Conservation (phyloP, 805 yeast species). For the Maudiozyma bulderi region DNA sequence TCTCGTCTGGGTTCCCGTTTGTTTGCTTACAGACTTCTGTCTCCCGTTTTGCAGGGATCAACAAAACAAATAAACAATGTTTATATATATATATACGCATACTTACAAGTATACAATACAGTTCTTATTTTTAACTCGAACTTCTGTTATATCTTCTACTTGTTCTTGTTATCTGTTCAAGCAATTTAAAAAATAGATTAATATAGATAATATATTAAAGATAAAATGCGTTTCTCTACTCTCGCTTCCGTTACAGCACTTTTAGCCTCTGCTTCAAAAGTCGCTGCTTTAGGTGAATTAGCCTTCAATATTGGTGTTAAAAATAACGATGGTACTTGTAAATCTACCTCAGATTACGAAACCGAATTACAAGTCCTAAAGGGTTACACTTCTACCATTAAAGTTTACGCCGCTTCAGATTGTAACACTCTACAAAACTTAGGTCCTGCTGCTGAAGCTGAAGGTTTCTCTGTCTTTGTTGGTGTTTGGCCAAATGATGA, state of each 20-base stretch:
- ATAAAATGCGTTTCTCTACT: conserved; percentile 28
- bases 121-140: too few species aligned
- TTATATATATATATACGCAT: too few species aligned
- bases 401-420: conserved; percentile 88
- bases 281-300: conserved; percentile 54
- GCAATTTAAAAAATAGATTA: not conserved
- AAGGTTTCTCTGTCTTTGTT: conserved; percentile 65
- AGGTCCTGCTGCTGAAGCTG: conserved; percentile 78
- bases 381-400: conserved; percentile 53
- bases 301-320: conserved; percentile 85
- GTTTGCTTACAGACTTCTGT: too few species aligned
- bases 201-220: not conserved
- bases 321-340: conserved; percentile 67
- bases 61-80: too few species aligned
- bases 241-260: conserved; percentile 37
- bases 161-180: too few species aligned
- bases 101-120: too few species aligned
- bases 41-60: too few species aligned
- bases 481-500: conserved; percentile 95
- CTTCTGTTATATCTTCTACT: too few species aligned
- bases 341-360: conserved; percentile 58
- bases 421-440: conserved; percentile 79
- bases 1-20: too few species aligned
- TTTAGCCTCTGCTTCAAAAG: conserved; percentile 35
- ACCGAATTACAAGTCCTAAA: conserved; percentile 54